A percentile compares a stretch with the other conserved stretches of the same genome.
Evolutionary conservation across 495 filamentous ascomycete species (phyloP).

Genomic region (Penicillium pulvis): DNA sequence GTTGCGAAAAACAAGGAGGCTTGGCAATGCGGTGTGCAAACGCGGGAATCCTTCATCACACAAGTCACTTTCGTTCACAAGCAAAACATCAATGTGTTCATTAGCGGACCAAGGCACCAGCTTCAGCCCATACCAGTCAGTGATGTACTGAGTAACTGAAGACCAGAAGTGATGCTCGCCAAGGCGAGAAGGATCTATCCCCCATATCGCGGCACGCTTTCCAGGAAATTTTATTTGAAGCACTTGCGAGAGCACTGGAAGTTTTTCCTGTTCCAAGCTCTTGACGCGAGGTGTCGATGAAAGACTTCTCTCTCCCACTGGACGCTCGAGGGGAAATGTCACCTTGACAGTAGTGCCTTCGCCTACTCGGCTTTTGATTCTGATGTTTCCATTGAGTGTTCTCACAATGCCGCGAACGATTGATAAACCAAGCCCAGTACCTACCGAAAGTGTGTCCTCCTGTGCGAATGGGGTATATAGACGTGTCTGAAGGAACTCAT

Average conservation of each 20-base stretch:
- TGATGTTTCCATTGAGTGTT: constrained; percentile 50
- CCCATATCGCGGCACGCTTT: constrained; percentile 24
- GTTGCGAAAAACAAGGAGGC: constrained; percentile 32
- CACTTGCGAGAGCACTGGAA: constrained; percentile 11
- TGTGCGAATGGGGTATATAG: constrained; percentile 49
- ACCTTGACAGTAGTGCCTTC: constrained; percentile 52
- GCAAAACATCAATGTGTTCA: constrained; percentile 30
- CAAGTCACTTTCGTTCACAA: constrained; percentile 37
- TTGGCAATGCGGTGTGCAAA: constrained; percentile 12
- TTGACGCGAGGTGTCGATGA: background rate
- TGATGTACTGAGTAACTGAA: constrained; percentile 26
- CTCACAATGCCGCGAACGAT: constrained; percentile 54
- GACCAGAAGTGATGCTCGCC: constrained; percentile 10
- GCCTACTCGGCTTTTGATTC: constrained; percentile 46
- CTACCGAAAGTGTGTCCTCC: constrained; percentile 41
- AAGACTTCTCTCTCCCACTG: constrained; percentile 16
- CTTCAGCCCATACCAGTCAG: constrained; percentile 44
- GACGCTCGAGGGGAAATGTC: constrained; percentile 40
- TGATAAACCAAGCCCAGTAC: constrained; percentile 51
- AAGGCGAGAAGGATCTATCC: constrained; percentile 13
- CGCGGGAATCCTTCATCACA: constrained; percentile 6
- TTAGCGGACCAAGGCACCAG: constrained; percentile 32
- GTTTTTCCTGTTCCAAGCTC: constrained; percentile 9
- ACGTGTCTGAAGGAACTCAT: constrained; percentile 43
- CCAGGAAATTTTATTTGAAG: constrained; percentile 17